A percentile compares a stretch with the other conserved stretches of the same genome.
These are phyloP conservation scores for Camellia lanceoleosa DNA, from an alignment of 148 eudicot species.

Conservation along the genomic window DNA sequence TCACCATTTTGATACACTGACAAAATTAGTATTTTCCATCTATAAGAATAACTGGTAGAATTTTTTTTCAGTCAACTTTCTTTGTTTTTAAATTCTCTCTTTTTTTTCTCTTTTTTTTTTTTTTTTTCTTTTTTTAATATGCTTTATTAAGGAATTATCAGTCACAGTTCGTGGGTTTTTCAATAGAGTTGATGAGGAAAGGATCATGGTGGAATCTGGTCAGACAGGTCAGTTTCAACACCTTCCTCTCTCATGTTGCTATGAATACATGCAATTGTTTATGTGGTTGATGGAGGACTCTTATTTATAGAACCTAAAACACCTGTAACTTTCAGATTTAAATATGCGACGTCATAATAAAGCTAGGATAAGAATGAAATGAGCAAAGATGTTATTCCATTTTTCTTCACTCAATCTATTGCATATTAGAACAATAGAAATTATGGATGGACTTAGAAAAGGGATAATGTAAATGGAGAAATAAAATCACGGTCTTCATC, in stretches of 20 bases:
- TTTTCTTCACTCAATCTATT: too few species aligned
- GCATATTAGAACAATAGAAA: slow-evolving; percentile 10
- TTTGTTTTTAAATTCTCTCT: background rate
- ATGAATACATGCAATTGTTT: background rate
- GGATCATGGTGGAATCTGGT: background rate
- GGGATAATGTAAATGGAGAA: background rate
- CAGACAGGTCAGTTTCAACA: slow-evolving; percentile 7
- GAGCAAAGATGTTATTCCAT: too few species aligned
- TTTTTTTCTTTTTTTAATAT: background rate
- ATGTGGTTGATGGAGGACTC: slow-evolving; percentile 11
- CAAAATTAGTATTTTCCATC: background rate
- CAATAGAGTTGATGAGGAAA: background rate
- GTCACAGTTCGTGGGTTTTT: slow-evolving; percentile 8
- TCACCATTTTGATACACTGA: slow-evolving; percentile 3
- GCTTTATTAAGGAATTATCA: background rate
- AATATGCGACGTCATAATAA: too few species aligned
- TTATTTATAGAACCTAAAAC: background rate
- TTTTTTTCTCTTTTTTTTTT: background rate
- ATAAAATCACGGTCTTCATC: slow-evolving; percentile 8
- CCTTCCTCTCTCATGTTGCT: background rate
- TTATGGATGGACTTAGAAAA: slow-evolving; percentile 17
- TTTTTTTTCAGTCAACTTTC: background rate
- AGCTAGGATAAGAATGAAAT: too few species aligned
- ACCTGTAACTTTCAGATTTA: slow-evolving; percentile 2
- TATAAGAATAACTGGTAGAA: background rate